Base-by-base conservation (phyloP, 495 filamentous ascomycete species). In the Mytilinidion resinicola region DNA sequence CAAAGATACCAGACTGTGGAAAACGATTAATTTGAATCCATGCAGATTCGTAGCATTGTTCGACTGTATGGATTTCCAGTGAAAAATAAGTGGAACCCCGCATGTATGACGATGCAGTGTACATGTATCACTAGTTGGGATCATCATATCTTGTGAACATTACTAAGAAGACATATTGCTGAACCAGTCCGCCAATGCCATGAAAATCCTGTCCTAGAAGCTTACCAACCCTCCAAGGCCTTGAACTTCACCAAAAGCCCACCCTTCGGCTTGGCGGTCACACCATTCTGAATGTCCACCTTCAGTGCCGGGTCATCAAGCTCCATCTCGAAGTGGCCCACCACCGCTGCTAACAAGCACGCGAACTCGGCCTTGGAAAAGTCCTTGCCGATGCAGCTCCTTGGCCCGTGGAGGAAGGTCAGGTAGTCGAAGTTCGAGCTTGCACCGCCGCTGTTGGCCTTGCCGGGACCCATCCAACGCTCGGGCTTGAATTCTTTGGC, bases 331-430 rank as follows among this genome's bases (percentile, higher is more conserved):
- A 85, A 95, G 41, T 80, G 76, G 12, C 89, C 89, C 17, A 92
- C 82, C 73, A 84, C 78, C 3, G 80, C 78, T 51, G 90, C 91
- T 49, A 98, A 59, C 62, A 96, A 72, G 66, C 83, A 89, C 8
- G 87, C 88, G 69, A 95, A 88, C 76, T 96, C 93, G 0, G 83
- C 77, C 71, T 83, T 87, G 0, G 91, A 87, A 73, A 98, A 98
- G 1, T 77, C 77, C 70, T 82, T 77, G 17, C 66, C 80, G 78
- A 57, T 73, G 72, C 64, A 77, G 67, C 19, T 74, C 73, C 74
- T 81, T 14, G 74, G 74, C 1, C 74, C 74, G 54, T 77, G 74
- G 50, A 77, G 56, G 62, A 77, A 77, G 3, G 74, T 77, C 53
- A 74, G 51, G 34, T 70, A 70, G 11, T 62, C 53, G 56, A 63